Evolutionary conservation across 805 yeast genomes (phyloP).

Genomic region (Candida coquimbonensis): DNA sequence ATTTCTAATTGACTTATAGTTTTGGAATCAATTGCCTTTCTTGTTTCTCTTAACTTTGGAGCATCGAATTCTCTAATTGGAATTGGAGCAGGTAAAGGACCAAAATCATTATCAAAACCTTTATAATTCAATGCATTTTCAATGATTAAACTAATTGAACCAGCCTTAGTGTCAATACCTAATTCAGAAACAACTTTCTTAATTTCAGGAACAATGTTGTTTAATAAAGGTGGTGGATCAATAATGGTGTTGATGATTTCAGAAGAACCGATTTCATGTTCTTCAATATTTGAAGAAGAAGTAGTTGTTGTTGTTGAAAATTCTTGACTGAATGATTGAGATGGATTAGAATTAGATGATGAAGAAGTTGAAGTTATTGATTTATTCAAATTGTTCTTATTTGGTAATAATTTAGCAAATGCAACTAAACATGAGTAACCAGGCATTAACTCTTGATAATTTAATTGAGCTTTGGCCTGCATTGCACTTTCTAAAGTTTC

Average conservation of each 20-base stretch:
- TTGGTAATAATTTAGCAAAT: conserved; percentile 65
- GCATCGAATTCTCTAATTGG: conserved; percentile 74
- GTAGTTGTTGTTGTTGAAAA: conserved; percentile 5
- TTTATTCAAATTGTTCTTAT: conserved; percentile 9
- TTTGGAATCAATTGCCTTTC: conserved; percentile 63
- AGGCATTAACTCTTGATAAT: conserved; percentile 76
- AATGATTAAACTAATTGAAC: conserved; percentile 38
- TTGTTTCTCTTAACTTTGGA: conserved; percentile 77
- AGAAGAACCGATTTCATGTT: conserved; percentile 2
- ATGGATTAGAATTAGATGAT: conserved; percentile 7
- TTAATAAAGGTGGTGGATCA: conserved; percentile 17
- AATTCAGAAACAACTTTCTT: conserved; percentile 24
- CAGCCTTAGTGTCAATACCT: conserved; percentile 25
- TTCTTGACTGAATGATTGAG: conserved; percentile 11
- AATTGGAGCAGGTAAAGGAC: conserved; percentile 71
- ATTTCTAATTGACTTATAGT: conserved; percentile 50
- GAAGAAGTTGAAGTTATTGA: conserved; percentile 2
- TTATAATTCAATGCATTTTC: conserved; percentile 35
- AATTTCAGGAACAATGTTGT: conserved; percentile 24
- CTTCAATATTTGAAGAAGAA: conserved; percentile 8
- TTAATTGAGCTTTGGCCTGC: conserved; percentile 68
- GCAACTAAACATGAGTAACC: conserved; percentile 73
- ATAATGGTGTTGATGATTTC: conserved; percentile 10
- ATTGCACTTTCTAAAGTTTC: conserved; percentile 67
- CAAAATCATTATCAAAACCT: conserved; percentile 49